Evolutionary conservation across 2,329 filamentous ascomycete species (phyloP).

Genomic region (Cladosporium sp.): DNA sequence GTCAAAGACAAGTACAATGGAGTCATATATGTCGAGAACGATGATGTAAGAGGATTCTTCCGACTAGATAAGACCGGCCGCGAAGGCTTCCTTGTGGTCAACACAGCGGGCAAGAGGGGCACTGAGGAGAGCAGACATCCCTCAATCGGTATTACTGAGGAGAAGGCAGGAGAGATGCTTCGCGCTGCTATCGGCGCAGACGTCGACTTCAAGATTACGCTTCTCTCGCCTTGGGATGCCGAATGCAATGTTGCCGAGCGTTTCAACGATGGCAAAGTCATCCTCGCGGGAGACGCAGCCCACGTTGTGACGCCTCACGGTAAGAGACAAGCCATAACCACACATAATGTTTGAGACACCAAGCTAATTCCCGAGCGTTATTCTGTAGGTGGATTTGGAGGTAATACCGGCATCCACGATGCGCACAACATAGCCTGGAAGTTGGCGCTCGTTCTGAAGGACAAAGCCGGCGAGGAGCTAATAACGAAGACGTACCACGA

Average conservation of each 20-base stretch:
- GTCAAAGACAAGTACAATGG: constrained; percentile 20
- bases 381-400: background rate
- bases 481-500: constrained; percentile 14
- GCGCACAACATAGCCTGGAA: constrained; percentile 17
- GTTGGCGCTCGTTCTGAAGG: constrained; percentile 15
- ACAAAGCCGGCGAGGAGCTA: constrained; percentile 6
- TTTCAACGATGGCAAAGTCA: constrained; percentile 13
- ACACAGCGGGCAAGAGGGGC: constrained; percentile 19
- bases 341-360: constrained; percentile 20
- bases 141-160: constrained; percentile 15
- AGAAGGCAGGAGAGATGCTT: constrained; percentile 16
- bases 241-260: constrained; percentile 17
- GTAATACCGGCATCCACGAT: constrained; percentile 30
- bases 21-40: constrained; percentile 23
- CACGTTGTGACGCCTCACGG: constrained; percentile 10
- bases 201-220: constrained; percentile 19
- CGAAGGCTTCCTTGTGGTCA: constrained; percentile 22
- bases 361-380: constrained; percentile 37
- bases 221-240: constrained; percentile 17
- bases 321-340: background rate
- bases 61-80: constrained; percentile 20
- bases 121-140: constrained; percentile 19
- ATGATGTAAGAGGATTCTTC: constrained; percentile 19
- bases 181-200: constrained; percentile 20
- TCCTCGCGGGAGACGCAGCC: constrained; percentile 17